Base-by-base conservation (phyloP, 805 yeast species). In the Wickerhamomyces bisporus region DNA sequence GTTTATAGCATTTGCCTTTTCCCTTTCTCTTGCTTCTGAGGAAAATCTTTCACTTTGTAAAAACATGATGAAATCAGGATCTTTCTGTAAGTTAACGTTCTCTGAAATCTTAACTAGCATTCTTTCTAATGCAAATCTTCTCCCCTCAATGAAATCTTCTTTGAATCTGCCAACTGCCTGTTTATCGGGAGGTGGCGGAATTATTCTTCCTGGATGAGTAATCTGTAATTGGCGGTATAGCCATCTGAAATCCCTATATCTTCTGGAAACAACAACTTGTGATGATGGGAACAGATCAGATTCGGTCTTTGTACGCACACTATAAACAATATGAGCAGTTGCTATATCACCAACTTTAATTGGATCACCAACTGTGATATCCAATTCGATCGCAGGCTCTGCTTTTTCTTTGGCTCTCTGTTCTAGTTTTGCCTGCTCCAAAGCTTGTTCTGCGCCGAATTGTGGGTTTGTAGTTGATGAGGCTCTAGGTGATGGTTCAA, bases 171-270 rank as follows among this genome's bases (percentile, higher is more conserved):
- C 97, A 39, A 89, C 81, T 7, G 84, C 83, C 45, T 94, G 96
- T 59, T 93, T 95, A 42, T 86, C 95, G 0, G 97, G 89, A 4
- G 98, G 97, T 1, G 98, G 96, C 1, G 98, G 98, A 18, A 93
- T 79, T 26, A 93, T 80, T 41, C 73, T 70, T 1, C 98, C 98
- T 26, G 96, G 95, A 55, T 93, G 88, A 49, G 82, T 86, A 52
- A 77, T 75, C 53, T 84, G 85, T 19, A 93, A 66, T 50, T 89
- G 96, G 47, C 86, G 86, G 59, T 88, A 91, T 11, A 93, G 68
- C 98, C 98, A 91, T 43, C 96, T 67, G 61, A 93, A 91, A 60
- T 93, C 98, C 37, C 81, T 77, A 60, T 91, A 93, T 47, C 98
- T 73, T 56, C 98, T 71, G 5, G 86, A 75, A 0, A 89, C 97